These are phyloP conservation scores for Oryza longistaminata DNA, from an alignment of 176 grass and related monocot species.

Conservation along the genomic window DNA sequence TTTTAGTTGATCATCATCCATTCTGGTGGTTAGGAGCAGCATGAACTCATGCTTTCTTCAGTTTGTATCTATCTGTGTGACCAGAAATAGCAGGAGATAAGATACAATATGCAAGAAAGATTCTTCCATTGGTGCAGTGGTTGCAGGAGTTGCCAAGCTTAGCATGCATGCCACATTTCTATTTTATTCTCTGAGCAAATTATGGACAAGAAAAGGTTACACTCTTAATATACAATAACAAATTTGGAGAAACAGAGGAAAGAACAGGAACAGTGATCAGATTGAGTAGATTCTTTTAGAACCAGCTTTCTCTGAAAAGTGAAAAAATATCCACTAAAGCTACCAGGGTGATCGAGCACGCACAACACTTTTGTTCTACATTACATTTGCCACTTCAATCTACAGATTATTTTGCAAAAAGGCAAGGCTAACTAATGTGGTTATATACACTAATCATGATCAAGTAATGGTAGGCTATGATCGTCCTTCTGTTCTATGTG, in stretches of 20 bases:
- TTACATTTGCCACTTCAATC: neutral
- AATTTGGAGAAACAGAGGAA: neutral
- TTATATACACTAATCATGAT: slow-evolving; percentile 24
- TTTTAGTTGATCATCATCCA: neutral
- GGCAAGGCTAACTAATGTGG: slow-evolving; percentile 3
- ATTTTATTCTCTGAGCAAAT: neutral
- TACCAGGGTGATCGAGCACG: neutral
- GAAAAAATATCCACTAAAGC: neutral
- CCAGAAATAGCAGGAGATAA: neutral
- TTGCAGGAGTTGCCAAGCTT: neutral
- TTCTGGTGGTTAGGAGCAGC: neutral
- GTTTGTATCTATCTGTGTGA: neutral
- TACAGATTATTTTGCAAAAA: slow-evolving; percentile 33
- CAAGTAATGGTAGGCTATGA: neutral
- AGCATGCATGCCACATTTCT: neutral
- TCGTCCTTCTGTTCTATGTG: slow-evolving; percentile 35
- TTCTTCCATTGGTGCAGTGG: neutral
- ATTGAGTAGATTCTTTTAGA: neutral
- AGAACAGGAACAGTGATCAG: neutral
- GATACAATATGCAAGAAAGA: neutral
- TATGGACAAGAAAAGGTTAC: neutral
- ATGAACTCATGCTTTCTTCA: neutral
- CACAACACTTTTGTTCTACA: neutral
- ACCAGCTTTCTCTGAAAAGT: neutral
- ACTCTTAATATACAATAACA: neutral